Percentiles rank a stretch among this genome's conserved stretches.
These are phyloP conservation scores for Aspergillus affinis DNA, from an alignment of 495 filamentous ascomycete species.

Conservation along the genomic window DNA sequence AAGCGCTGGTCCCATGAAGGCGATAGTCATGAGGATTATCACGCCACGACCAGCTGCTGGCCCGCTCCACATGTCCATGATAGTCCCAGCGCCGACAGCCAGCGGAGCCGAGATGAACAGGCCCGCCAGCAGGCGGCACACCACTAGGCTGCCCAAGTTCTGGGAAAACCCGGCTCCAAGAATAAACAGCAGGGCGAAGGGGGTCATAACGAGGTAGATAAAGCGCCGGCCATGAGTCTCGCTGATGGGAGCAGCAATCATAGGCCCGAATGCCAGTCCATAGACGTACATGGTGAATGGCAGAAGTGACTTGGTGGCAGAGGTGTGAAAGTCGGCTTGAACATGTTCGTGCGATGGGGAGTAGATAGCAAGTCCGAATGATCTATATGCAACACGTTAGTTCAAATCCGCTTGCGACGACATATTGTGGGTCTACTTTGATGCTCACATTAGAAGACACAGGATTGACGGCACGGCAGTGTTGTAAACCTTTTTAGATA, in stretches of 20 bases:
- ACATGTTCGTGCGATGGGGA: conserved; percentile 45
- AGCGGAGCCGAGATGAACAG: conserved; percentile 41
- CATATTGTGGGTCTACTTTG: background rate
- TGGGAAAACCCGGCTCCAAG: conserved; percentile 59
- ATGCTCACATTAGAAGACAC: conserved; percentile 18
- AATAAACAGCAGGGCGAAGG: conserved; percentile 59
- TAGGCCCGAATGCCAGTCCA: conserved; percentile 57
- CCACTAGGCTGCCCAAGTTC: conserved; percentile 53
- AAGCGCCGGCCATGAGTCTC: conserved; percentile 58
- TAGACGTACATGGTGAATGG: conserved; percentile 57
- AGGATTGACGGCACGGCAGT: conserved; percentile 4
- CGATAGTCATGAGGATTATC: conserved; percentile 39
- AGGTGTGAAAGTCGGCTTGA: conserved; percentile 45
- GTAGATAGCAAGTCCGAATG: conserved; percentile 55
- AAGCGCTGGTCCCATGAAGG: conserved; percentile 34
- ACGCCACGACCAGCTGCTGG: conserved; percentile 28
- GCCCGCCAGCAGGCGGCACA: conserved; percentile 64
- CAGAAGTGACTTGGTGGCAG: conserved; percentile 52
- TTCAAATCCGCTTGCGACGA: background rate
- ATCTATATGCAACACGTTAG: conserved; percentile 27
- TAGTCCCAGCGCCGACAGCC: conserved; percentile 44
- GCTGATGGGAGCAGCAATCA: conserved; percentile 59
- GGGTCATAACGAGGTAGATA: conserved; percentile 53
- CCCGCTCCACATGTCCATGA: conserved; percentile 42
- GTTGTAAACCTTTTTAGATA: conserved; percentile 18